Base-by-base conservation (phyloP, 257 asterid genomes). In the Nicotiana noctiflora region DNA sequence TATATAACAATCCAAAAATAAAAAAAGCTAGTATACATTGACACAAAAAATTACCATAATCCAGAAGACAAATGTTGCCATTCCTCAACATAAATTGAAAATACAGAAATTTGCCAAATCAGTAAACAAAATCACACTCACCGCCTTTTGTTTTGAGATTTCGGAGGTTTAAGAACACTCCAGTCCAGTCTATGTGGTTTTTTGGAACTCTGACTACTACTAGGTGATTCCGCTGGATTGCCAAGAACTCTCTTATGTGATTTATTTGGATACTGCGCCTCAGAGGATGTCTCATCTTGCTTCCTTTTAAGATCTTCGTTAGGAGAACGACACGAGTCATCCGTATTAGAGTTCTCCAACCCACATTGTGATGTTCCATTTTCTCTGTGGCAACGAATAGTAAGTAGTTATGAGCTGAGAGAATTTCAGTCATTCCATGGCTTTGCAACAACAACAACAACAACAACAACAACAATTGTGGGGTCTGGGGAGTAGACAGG, bases 101-200 rank as follows among this genome's bases (percentile, higher is more conserved):
- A 37, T 68, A 68, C 56, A 68, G 56, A 70, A 29, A 29, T 44
- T 40, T 37, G 29, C 29, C 23, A 21, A 44, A 7, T 23, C 21
- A 46, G 59, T 46, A 79, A 80, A 72, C 29, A 19, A 65, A 76
- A 83, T 80, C 83, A 75, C 84, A 63, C 83, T 84, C 85, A 85
- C 90, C 83, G 85, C 81, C 32, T 86, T 84, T 86, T 89, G 87
- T 84, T 85, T 49, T 87, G 92, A 80, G 79, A 21, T 87, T 92
- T 94, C 8, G 97, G 93, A 68, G 96, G 97, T 66, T 89, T 92
- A 66, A 90, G 97, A 83, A 94, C 94, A 77, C 78, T 89, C 96
- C 97, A 94, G 74, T 92, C 97, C 72, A 90, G 88, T 85, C 90
- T 93, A 0, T 84, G 85, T 68, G 77, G 87, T 80, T 89, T 92